phyloP scores from a whole-genome alignment of 495 filamentous ascomycete genomes.

The Podospora appendiculata region DNA sequence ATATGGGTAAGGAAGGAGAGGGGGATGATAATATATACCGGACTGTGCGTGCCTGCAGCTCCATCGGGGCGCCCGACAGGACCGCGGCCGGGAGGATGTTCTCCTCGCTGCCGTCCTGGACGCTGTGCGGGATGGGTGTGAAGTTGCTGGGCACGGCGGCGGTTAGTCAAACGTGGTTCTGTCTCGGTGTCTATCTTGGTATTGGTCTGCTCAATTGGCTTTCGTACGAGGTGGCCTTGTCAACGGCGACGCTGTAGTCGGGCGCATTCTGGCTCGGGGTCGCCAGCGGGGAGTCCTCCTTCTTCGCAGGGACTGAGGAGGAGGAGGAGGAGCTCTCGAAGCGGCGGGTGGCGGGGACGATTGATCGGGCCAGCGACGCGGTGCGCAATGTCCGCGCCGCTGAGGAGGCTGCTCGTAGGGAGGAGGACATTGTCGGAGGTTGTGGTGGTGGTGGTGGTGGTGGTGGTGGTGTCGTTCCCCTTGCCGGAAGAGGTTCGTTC shows the following conservation, averaged over 20 bases:
- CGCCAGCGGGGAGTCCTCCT: conserved; percentile 23
- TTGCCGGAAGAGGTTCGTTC: background rate
- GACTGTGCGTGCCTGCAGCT: conserved; percentile 87
- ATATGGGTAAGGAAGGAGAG: background rate
- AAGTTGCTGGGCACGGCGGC: conserved; percentile 51
- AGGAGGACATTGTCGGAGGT: conserved; percentile 29
- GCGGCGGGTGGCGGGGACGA: conserved; percentile 36
- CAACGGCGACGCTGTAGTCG: conserved; percentile 68
- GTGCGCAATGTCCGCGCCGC: conserved; percentile 37
- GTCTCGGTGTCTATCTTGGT: too few species aligned
- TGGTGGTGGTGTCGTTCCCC: background rate
- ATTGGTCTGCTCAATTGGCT: background rate
- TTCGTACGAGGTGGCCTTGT: conserved; percentile 74
- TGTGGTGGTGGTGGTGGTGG: conserved; percentile 8
- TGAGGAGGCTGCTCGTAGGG: conserved; percentile 27
- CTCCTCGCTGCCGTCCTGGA: conserved; percentile 89
- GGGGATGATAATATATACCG: conserved; percentile 47
- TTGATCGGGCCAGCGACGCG: conserved; percentile 26
- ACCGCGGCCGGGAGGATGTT: conserved; percentile 69
- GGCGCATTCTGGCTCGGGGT: conserved; percentile 54
- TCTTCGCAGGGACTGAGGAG: conserved; percentile 17
- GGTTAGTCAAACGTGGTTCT: background rate
- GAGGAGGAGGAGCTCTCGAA: conserved; percentile 31
- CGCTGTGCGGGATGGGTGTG: conserved; percentile 78
- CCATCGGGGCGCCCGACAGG: conserved; percentile 85